Conservation (phyloP, 176 grass and related monocot species). For the Thinopyrum elongatum region DNA sequence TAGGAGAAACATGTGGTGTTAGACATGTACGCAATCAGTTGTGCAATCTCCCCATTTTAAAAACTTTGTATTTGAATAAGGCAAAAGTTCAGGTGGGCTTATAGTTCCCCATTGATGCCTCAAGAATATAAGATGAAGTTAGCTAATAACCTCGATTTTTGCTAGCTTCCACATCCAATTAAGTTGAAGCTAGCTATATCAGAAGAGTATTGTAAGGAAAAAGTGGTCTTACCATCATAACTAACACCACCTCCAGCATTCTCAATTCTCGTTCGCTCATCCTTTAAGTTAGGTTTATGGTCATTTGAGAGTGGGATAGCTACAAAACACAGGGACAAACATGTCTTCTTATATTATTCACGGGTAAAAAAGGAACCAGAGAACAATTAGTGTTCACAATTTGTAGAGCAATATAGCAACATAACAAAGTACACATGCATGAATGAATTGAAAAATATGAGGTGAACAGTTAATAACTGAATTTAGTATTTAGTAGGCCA, state of each 20-base stretch:
- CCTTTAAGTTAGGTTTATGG: slow-evolving; percentile 83
- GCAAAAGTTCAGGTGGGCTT: neutral
- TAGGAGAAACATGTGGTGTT: neutral
- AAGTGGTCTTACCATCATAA: slow-evolving; percentile 61
- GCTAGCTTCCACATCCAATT: neutral
- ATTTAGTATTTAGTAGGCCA: neutral
- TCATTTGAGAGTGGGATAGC: slow-evolving; percentile 78
- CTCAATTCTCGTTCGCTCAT: slow-evolving; percentile 79
- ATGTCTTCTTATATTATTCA: neutral
- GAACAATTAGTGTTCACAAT: neutral
- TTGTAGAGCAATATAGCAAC: slow-evolving; percentile 26
- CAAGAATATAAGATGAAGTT: neutral
- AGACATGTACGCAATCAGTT: neutral
- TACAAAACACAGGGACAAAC: slow-evolving; percentile 44
- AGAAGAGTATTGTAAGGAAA: neutral
- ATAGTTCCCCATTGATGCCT: neutral
- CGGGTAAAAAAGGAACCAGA: slow-evolving; percentile 4
- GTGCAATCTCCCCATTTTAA: no score
- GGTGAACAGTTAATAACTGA: slow-evolving; percentile 1
- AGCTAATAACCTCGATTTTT: slow-evolving; percentile 1
- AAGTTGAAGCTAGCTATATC: slow-evolving; percentile 10
- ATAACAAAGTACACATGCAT: neutral
- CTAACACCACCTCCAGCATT: slow-evolving; percentile 72
- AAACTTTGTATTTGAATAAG: neutral
- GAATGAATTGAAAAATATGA: neutral